Evolutionary conservation across 169 alveolate species (phyloP), one percentile per base, ranked within the genome.

Genomic region (Ichthyophthirius multifiliis): DNA sequence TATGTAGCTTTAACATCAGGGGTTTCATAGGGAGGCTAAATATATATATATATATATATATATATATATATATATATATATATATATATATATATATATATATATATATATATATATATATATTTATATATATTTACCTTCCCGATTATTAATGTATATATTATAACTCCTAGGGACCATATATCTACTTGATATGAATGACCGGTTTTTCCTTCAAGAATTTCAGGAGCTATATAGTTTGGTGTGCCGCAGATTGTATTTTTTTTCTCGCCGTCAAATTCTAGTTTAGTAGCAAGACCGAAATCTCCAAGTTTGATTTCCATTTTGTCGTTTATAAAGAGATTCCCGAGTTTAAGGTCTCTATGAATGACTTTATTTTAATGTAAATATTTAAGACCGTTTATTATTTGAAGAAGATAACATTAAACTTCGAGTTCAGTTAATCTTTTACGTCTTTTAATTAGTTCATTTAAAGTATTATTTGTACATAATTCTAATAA

Each of bases 181-280:
- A 90, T 71, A 77, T 90, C 96, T 5, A 89, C 94, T 62, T 86
- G 88, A 78, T 90, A 89, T 4, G 94, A 87, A 73, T 92, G 96
- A 15, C 95, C 96, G n/a, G 78, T 75, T 55, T 93, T 93, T 15
- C 95, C 95, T 76, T 93, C 94, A 15, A 91, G 71, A 4, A 91
- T 88, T 84, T 91, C 96, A 32, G 96, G 96, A 27, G 96, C 93
- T 2, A 93, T 90, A 67, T 93, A 93, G 67, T 93, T 93, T 5
- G 96, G 96, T 13, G 95, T 93, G 15, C 96, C 96, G 73, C 95
- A 93, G 23, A 93, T 85, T 6, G 95, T 90, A 63, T 86, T 71
- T 63, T 88, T 87, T 71, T 85, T 81, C 20, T 89, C 96, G 13
- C 93, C 93, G 9, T 86, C 94, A 35, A 82, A 88, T 30, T 89